Conservation (phyloP, 371 early-diverging fungal genomes). For the Actinomortierella wolfii region DNA sequence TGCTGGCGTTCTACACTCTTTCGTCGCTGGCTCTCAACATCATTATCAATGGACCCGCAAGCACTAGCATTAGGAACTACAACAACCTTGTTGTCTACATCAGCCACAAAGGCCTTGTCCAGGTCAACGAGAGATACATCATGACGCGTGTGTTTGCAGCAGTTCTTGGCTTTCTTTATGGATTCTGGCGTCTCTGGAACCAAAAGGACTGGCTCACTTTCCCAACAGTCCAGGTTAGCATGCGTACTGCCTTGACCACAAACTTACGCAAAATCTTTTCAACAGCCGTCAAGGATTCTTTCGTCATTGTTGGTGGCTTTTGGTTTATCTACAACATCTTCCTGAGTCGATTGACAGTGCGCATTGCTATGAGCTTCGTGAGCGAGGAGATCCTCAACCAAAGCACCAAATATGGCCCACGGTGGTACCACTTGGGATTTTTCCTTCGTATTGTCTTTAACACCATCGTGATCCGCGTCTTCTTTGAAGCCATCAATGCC, state of each 20-base stretch:
- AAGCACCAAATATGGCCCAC: conserved; percentile 33
- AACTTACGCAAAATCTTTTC: background rate
- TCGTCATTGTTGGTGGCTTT: conserved; percentile 46
- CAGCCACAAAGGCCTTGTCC: conserved; percentile 31
- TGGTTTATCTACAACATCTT: conserved; percentile 51
- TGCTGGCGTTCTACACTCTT: conserved; percentile 21
- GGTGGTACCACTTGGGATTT: conserved; percentile 35
- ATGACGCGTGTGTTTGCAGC: conserved; percentile 42
- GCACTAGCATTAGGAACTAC: conserved; percentile 9
- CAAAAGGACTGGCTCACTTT: conserved; percentile 42
- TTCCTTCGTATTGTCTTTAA: conserved; percentile 19
- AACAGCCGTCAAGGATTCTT: conserved; percentile 11
- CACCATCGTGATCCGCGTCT: conserved; percentile 16
- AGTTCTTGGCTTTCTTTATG: conserved; percentile 44
- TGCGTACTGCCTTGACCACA: background rate
- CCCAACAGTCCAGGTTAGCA: conserved; percentile 50
- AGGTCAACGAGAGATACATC: conserved; percentile 41
- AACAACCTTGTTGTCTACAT: conserved; percentile 28
- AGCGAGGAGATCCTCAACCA: conserved; percentile 31
- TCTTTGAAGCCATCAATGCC: conserved; percentile 52
- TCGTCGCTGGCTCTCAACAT: conserved; percentile 12
- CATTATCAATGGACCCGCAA: conserved; percentile 19
- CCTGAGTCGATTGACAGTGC: conserved; percentile 46
- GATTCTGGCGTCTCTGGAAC: conserved; percentile 35
- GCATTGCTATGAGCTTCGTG: conserved; percentile 22